A percentile compares a stretch with the other conserved stretches of the same genome.
Evolutionary conservation across 1,284 basidiomycete species (phyloP).

Genomic region (Leccinum glutinopallens): DNA sequence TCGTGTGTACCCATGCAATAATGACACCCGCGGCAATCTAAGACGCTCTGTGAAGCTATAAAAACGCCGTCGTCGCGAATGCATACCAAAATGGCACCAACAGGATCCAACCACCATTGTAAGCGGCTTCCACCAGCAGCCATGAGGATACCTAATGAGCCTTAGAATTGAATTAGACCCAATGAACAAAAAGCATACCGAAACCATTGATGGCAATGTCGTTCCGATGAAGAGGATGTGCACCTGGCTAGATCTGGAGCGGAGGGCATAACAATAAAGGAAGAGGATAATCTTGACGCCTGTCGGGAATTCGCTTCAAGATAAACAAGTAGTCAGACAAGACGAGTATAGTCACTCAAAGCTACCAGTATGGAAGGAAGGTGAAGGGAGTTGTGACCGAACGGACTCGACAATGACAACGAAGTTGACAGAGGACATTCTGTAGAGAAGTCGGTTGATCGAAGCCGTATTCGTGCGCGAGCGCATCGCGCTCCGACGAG

Average conservation of each 20-base stretch:
- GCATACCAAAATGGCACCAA: conserved; percentile 76
- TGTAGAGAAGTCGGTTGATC: no score
- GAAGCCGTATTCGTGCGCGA: conserved; percentile 48
- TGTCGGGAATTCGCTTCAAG: conserved; percentile 32
- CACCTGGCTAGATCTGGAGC: conserved; percentile 86
- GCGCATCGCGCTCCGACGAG: conserved; percentile 52
- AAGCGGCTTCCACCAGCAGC: conserved; percentile 89
- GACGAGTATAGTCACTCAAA: conserved; percentile 54
- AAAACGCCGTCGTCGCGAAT: conserved; percentile 8
- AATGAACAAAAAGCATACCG: conserved; percentile 43
- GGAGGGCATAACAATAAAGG: conserved; percentile 82
- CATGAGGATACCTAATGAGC: conserved; percentile 76
- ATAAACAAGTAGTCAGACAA: background rate
- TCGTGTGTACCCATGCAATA: conserved; percentile 76
- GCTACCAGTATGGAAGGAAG: conserved; percentile 82
- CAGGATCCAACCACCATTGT: conserved; percentile 84
- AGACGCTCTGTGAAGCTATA: conserved; percentile 5
- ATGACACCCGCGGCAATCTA: conserved; percentile 83
- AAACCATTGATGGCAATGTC: conserved; percentile 85
- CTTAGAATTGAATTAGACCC: conserved; percentile 13
- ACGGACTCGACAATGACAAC: conserved; percentile 30
- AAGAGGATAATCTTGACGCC: conserved; percentile 87
- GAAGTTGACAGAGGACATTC: no score
- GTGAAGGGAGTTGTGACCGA: conserved; percentile 74
- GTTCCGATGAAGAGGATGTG: conserved; percentile 89